These are phyloP conservation scores for Zoysia pacifica DNA, from an alignment of 176 grass and related monocot species.

Conservation along the genomic window DNA sequence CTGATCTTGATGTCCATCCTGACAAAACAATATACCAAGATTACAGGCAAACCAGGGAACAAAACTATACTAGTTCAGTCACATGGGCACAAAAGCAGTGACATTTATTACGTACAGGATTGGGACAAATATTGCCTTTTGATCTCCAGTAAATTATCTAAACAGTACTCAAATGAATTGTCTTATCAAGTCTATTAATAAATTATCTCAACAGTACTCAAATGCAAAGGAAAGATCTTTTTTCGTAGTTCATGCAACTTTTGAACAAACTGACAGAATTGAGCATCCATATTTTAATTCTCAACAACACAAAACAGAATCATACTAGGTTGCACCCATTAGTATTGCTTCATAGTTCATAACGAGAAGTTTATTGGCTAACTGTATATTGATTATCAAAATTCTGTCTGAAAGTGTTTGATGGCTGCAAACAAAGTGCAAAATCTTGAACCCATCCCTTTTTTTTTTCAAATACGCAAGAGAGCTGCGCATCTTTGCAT, in stretches of 20 bases:
- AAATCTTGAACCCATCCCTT: neutral
- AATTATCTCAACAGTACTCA: slow-evolving; percentile 5
- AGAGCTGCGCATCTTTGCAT: too few species aligned
- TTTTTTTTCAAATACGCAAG: too few species aligned
- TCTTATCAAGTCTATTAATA: too few species aligned
- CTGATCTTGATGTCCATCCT: slow-evolving; percentile 43
- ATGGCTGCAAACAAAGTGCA: neutral
- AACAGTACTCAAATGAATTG: neutral
- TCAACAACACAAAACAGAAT: slow-evolving; percentile 13
- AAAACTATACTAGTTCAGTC: slow-evolving; percentile 3
- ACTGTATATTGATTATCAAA: slow-evolving; percentile 1
- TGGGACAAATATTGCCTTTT: neutral
- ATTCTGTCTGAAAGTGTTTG: neutral
- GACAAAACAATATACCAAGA: slow-evolving; percentile 41
- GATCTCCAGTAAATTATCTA: neutral
- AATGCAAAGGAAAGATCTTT: neutral
- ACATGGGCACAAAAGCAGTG: neutral
- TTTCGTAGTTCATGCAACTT: neutral
- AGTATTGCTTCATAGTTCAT: neutral
- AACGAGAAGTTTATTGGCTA: slow-evolving; percentile 12
- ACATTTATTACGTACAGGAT: neutral
- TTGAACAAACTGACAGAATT: neutral
- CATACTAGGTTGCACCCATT: neutral
- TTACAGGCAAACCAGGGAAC: neutral
- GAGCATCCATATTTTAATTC: neutral